Conservation (phyloP, 2,329 filamentous ascomycete genomes). For the Graphiopsis chlorocephala region DNA sequence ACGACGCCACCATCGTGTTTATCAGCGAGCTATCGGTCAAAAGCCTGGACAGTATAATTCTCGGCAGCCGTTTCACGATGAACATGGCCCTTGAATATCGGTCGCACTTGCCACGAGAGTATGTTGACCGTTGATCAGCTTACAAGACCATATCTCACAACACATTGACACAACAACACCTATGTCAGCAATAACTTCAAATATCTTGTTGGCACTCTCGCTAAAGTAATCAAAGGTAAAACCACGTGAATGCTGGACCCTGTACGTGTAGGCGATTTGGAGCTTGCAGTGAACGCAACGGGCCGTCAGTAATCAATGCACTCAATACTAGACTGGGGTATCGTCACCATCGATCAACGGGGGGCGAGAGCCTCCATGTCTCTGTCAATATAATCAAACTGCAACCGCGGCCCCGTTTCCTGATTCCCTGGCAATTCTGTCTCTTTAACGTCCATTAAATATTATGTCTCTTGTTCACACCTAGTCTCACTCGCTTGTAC, state of each 20-base stretch:
- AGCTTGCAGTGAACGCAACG: constrained; percentile 1
- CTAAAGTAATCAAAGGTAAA: not conserved
- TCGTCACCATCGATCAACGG: constrained; percentile 3
- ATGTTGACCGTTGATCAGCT: not conserved
- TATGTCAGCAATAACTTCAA: not conserved
- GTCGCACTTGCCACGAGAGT: not conserved
- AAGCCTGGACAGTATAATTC: not conserved
- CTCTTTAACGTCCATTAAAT: not conserved
- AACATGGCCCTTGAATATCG: not conserved
- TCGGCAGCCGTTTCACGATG: not conserved
- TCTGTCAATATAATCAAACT: constrained; percentile 8
- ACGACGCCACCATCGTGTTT: not conserved
- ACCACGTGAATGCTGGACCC: not conserved
- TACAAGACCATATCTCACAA: not conserved
- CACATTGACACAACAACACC: not conserved
- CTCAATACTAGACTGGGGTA: constrained; percentile 4
- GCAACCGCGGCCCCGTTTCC: constrained; percentile 7
- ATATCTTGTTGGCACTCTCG: not conserved
- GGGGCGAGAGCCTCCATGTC: constrained; percentile 4
- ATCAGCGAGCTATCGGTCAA: not conserved
- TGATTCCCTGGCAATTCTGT: not conserved
- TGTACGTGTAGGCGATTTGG: not conserved
- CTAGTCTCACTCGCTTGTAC: not conserved
- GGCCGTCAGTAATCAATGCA: constrained; percentile 2
- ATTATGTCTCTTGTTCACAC: constrained; percentile 7